phyloP scores from a whole-genome alignment of 2,329 filamentous ascomycete genomes.

The Grosmannia huntii region DNA sequence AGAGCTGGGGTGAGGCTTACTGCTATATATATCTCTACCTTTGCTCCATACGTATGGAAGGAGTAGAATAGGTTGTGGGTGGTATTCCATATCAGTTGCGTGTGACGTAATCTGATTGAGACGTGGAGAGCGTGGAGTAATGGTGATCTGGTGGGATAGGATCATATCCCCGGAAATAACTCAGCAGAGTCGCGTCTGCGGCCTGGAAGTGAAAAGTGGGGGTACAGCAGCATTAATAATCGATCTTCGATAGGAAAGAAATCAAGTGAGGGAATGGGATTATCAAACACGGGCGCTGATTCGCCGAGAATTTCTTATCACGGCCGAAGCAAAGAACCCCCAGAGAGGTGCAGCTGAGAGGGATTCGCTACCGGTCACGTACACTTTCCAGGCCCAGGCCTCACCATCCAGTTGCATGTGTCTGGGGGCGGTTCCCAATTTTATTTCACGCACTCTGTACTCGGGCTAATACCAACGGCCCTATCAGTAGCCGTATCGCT shows the following conservation, averaged over 20 bases:
- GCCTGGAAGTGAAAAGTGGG: background rate
- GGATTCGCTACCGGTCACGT: background rate
- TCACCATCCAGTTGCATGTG: background rate
- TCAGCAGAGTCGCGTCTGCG: too few relatives aligned
- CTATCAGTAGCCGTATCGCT: background rate
- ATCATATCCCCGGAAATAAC: too few relatives aligned
- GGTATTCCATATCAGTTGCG: too few relatives aligned
- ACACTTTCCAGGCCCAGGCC: too few relatives aligned
- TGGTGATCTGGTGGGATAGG: too few relatives aligned
- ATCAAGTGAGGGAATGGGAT: background rate
- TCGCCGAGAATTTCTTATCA: constrained; percentile 8
- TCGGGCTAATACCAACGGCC: background rate
- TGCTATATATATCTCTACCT: too few relatives aligned
- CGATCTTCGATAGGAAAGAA: background rate
- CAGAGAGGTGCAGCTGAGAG: background rate
- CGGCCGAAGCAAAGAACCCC: background rate
- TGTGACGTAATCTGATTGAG: too few relatives aligned
- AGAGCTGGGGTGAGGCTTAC: too few relatives aligned
- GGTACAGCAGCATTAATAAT: background rate
- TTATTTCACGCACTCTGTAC: background rate
- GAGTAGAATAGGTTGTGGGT: too few relatives aligned
- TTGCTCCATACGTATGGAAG: too few relatives aligned
- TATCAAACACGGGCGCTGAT: constrained; percentile 8
- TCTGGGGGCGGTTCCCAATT: background rate
- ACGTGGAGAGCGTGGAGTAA: too few relatives aligned